Evolutionary conservation across 2,329 filamentous ascomycete genomes (phyloP).

Genomic region (Grosmannia serpens): DNA sequence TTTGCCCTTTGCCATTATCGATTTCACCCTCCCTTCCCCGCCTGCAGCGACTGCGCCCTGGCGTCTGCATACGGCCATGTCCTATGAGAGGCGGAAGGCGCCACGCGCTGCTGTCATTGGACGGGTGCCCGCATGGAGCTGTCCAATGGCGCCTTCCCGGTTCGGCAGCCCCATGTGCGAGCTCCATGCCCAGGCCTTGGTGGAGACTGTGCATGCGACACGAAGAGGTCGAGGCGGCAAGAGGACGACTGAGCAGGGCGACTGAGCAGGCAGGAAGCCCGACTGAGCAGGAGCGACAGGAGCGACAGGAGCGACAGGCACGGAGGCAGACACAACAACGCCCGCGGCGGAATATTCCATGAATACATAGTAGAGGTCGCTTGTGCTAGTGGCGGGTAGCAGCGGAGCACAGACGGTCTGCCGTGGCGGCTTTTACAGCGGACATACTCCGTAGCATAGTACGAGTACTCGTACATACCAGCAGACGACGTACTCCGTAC

Average conservation of each 20-base stretch:
- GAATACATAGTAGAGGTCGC: too few species aligned
- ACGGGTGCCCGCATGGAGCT: slow-evolving; percentile 10
- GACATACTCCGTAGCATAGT: background rate
- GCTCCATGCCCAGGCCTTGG: background rate
- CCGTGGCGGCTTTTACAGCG: background rate
- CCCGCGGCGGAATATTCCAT: too few species aligned
- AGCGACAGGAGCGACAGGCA: too few species aligned
- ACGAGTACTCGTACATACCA: background rate
- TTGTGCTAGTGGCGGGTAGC: background rate
- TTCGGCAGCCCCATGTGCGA: too few species aligned
- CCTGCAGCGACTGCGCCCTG: slow-evolving; percentile 16
- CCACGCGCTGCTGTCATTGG: slow-evolving; percentile 21
- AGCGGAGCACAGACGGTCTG: background rate
- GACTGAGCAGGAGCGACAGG: too few species aligned
- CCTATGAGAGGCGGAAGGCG: slow-evolving; percentile 23
- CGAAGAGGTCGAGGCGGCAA: background rate
- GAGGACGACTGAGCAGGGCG: background rate
- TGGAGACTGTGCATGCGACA: background rate
- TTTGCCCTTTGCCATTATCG: background rate
- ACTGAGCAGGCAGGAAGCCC: too few species aligned
- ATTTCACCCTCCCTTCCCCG: background rate
- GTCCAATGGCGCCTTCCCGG: slow-evolving; percentile 8
- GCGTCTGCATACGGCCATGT: slow-evolving; percentile 23
- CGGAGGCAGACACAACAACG: background rate
- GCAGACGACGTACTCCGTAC: background rate